Percentiles rank a stretch among this genome's conserved stretches.
These are phyloP conservation scores for Boletus speciosus DNA, from an alignment of 768 basidiomycete species.

Conservation along the genomic window DNA sequence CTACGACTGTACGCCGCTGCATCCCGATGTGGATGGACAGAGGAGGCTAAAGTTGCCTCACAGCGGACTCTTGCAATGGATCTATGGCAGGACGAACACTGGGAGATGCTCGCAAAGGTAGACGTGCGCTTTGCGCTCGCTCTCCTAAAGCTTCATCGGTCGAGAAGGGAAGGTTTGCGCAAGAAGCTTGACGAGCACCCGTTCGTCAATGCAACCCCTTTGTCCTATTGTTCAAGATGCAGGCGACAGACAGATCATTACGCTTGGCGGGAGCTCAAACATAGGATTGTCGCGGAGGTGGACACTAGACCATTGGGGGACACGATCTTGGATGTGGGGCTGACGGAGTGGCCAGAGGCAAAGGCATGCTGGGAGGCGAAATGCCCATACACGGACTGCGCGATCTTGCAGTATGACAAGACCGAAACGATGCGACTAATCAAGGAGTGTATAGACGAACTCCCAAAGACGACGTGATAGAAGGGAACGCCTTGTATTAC, in stretches of 20 bases:
- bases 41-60: constrained; percentile 54
- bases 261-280: constrained; percentile 64
- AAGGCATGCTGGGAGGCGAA: constrained; percentile 57
- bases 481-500: background rate
- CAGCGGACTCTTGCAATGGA: constrained; percentile 52
- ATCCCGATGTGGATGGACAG: constrained; percentile 56
- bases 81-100: constrained; percentile 45
- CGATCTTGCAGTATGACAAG: constrained; percentile 53
- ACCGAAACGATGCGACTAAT: constrained; percentile 52
- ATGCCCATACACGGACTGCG: constrained; percentile 45
- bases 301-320: constrained; percentile 59
- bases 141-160: constrained; percentile 53
- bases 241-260: constrained; percentile 48
- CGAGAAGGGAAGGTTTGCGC: constrained; percentile 47
- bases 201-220: constrained; percentile 49
- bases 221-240: constrained; percentile 46
- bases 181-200: constrained; percentile 52
- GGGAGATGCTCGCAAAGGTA: constrained; percentile 44
- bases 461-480: constrained; percentile 37
- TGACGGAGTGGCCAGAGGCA: constrained; percentile 57
- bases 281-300: constrained; percentile 53
- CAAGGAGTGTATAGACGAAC: constrained; percentile 48
- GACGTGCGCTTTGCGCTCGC: constrained; percentile 50
- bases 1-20: constrained; percentile 53
- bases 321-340: constrained; percentile 46